Evolutionary conservation across 441 rosid species (phyloP).

Genomic region (Sinapis alba): DNA sequence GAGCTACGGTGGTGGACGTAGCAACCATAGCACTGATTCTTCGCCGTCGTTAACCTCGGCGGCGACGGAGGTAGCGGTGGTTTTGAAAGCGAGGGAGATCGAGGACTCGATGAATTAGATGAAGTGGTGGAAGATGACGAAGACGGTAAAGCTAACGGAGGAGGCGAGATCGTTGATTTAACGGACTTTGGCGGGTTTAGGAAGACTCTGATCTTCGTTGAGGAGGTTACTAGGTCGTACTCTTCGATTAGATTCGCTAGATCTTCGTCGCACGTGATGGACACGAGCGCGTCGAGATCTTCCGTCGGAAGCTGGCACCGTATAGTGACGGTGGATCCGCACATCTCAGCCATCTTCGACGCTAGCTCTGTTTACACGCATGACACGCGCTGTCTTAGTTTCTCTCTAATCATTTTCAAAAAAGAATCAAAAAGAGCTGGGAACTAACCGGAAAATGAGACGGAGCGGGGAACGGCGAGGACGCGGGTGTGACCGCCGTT

Average conservation of each 20-base stretch:
- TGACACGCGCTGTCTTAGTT: slow-evolving; percentile 32
- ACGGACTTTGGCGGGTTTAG: slow-evolving; percentile 53
- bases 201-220: slow-evolving; percentile 81
- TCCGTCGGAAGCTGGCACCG: slow-evolving; percentile 86
- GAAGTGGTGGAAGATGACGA: slow-evolving; percentile 45
- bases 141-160: slow-evolving; percentile 41
- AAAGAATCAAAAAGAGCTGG: background rate
- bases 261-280: slow-evolving; percentile 90
- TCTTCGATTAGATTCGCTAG: slow-evolving; percentile 84
- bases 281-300: slow-evolving; percentile 88
- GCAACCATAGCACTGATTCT: slow-evolving; percentile 50
- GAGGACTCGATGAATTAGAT: slow-evolving; percentile 44
- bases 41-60: slow-evolving; percentile 44
- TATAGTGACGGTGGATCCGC: slow-evolving; percentile 55
- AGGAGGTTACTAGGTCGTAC: slow-evolving; percentile 59
- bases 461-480: slow-evolving; percentile 78
- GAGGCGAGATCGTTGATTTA: slow-evolving; percentile 38
- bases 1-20: slow-evolving; percentile 56
- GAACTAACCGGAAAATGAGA: slow-evolving; percentile 70
- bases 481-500: slow-evolving; percentile 90
- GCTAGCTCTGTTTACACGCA: slow-evolving; percentile 65
- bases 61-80: slow-evolving; percentile 46
- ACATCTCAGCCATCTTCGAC: slow-evolving; percentile 77
- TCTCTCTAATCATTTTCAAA: slow-evolving; percentile 9
- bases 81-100: slow-evolving; percentile 40